Evolutionary conservation across 306 rosid genomes (phyloP).

Genomic region (Fragaria vesca): DNA sequence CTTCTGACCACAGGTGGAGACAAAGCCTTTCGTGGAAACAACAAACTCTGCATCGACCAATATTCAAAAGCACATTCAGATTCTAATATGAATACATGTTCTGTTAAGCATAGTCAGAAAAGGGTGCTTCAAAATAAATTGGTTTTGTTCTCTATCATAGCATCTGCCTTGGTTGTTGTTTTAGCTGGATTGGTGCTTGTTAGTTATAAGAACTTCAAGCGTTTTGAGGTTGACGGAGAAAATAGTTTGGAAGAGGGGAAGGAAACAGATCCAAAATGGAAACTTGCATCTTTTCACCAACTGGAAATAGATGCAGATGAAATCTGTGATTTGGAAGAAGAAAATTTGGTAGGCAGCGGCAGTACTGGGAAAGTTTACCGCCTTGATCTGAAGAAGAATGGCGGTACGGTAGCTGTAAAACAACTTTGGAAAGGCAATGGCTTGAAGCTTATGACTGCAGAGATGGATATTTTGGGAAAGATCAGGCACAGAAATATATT

Average conservation of each 20-base stretch:
- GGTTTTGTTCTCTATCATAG: constrained; percentile 44
- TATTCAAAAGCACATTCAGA: constrained; percentile 29
- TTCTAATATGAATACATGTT: constrained; percentile 54
- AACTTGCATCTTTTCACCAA: constrained; percentile 70
- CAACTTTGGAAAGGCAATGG: constrained; percentile 63
- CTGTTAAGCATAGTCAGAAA: constrained; percentile 31
- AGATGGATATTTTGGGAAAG: constrained; percentile 85
- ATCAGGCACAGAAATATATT: constrained; percentile 81
- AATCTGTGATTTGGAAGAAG: constrained; percentile 65
- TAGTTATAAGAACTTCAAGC: constrained; percentile 51
- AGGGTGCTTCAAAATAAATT: constrained; percentile 39
- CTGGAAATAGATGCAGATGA: constrained; percentile 72
- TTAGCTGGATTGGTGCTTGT: constrained; percentile 50
- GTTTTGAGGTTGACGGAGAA: constrained; percentile 24
- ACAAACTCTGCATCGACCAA: constrained; percentile 65
- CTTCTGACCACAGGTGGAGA: constrained; percentile 71
- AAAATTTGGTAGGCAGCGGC: constrained; percentile 80
- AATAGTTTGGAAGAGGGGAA: constrained; percentile 33
- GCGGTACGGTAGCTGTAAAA: constrained; percentile 74
- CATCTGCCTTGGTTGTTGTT: constrained; percentile 40
- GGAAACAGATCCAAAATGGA: constrained; percentile 59
- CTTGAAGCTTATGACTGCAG: constrained; percentile 71
- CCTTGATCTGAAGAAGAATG: constrained; percentile 51
- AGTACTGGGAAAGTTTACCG: constrained; percentile 91
- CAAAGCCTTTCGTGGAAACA: constrained; percentile 65